These are phyloP conservation scores for Brachypodium distachyon DNA, from an alignment of 202 grass and related monocot genomes.

Conservation along the genomic window DNA sequence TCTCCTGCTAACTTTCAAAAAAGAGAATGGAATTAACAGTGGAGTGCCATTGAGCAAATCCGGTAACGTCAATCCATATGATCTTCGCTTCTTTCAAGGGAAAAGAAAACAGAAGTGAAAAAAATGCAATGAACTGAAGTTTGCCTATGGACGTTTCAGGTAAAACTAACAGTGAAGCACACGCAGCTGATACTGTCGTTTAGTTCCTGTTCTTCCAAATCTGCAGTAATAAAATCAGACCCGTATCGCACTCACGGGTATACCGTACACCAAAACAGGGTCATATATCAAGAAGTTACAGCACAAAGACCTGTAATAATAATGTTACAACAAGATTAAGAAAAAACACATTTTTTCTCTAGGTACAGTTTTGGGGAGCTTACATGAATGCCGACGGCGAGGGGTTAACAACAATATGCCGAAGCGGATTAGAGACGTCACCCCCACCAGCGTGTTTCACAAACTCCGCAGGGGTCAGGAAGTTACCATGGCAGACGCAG, in stretches of 20 bases:
- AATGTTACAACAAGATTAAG: background rate
- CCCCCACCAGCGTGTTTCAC: conserved; percentile 76
- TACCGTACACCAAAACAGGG: background rate
- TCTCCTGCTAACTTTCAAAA: no score
- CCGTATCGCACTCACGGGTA: background rate
- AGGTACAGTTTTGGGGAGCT: background rate
- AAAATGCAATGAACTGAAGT: no score
- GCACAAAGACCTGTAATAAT: background rate
- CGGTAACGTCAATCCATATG: no score
- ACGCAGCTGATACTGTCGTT: background rate
- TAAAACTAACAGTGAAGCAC: no score
- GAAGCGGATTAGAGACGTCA: conserved; percentile 62
- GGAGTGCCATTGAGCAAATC: no score
- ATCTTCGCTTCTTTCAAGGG: no score
- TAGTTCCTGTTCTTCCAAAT: background rate
- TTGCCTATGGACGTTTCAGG: no score
- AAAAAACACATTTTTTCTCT: background rate
- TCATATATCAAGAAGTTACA: conserved; percentile 25
- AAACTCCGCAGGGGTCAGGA: conserved; percentile 85
- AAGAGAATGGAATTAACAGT: no score
- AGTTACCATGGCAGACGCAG: conserved; percentile 83
- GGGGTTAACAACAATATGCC: conserved; percentile 66
- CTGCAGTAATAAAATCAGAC: conserved; percentile 4
- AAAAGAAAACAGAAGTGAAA: no score
- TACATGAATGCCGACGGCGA: conserved; percentile 26